Evolutionary conservation across 192 early-diverging fungal genomes (phyloP).

Genomic region (Linnemannia hyalina): DNA sequence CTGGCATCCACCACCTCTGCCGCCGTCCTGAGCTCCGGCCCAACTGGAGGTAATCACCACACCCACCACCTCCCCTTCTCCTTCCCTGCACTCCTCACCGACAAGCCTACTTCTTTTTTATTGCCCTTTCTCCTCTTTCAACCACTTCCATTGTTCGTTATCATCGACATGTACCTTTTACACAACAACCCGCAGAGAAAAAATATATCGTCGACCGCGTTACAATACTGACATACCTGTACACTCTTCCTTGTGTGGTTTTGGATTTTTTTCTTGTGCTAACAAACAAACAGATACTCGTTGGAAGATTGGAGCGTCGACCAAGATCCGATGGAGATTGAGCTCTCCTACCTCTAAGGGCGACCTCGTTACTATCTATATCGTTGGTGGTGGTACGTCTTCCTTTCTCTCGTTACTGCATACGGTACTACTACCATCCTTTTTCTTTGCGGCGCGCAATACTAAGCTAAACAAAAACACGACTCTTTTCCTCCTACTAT

Average conservation of each 20-base stretch:
- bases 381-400: slow-evolving; percentile 37
- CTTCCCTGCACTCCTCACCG: background rate
- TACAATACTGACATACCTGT: background rate
- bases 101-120: too few relatives aligned
- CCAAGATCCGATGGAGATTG: slow-evolving; percentile 25
- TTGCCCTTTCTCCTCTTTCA: background rate
- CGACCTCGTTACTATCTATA: slow-evolving; percentile 8
- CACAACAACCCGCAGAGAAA: too few relatives aligned
- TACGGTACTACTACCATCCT: too few relatives aligned
- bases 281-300: background rate
- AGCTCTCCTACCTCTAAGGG: background rate
- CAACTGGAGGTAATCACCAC: slow-evolving; percentile 15
- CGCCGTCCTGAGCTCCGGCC: slow-evolving; percentile 19
- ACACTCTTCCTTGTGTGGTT: background rate
- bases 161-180: too few relatives aligned
- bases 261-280: background rate
- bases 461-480: too few relatives aligned
- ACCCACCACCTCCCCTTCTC: background rate
- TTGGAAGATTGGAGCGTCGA: slow-evolving; percentile 21
- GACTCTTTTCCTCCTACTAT: too few relatives aligned
- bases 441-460: too few relatives aligned
- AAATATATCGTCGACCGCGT: background rate
- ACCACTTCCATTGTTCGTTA: background rate
- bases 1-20: slow-evolving; percentile 18
- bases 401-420: background rate